Base-by-base conservation (phyloP, 176 grass and related monocot genomes). In the Alopecurus myosuroides region DNA sequence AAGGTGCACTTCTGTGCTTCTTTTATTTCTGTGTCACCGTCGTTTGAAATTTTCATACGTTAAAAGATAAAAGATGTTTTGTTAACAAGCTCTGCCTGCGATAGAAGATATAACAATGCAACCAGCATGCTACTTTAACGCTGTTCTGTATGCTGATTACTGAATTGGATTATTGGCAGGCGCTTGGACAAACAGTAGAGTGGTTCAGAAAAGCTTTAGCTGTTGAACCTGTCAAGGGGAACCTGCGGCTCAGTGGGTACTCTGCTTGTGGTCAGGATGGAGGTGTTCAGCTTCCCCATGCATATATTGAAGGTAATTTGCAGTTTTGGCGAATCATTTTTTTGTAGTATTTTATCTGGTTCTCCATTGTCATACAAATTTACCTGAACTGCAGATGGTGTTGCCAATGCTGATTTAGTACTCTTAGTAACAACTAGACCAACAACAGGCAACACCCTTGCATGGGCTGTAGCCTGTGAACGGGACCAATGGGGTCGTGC, bases 261-360 rank as follows among this genome's bases (percentile, higher is more conserved):
- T 99, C 97, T 69, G 97, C 97, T 48, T 99, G 97, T 90, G 97
- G 97, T 50, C 97, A 99, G 63, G 94, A 99, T 88, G 97, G 97
- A 85, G 97, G 97, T 33, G 97, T 99, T 50, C 97, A 99, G 67
- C 88, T 99, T 25, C 97, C 97, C 64, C 97, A 94, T 84, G 94
- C 93, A 3, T 99, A 99, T 88, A 37, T 96, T 63, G 94, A 99
- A 94, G 95, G 95, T 98, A 83, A 68, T 60, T 75, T 81, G 42
- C 58, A 22, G 13, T 84, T 76, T 45, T 49, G 25, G 15, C 5
- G 29, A 11, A 13, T 28, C 36, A 74, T 34, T 74, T 42, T 52
- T 56, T 28, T 36, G 68, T 74, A 72, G 70, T 68, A 10, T 35
- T 7, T 53, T 73, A 48, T 60, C 65, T 29, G 13, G 19, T 77